Evolutionary conservation across 257 asterid species (phyloP).

Genomic region (Penstemon davidsonii): DNA sequence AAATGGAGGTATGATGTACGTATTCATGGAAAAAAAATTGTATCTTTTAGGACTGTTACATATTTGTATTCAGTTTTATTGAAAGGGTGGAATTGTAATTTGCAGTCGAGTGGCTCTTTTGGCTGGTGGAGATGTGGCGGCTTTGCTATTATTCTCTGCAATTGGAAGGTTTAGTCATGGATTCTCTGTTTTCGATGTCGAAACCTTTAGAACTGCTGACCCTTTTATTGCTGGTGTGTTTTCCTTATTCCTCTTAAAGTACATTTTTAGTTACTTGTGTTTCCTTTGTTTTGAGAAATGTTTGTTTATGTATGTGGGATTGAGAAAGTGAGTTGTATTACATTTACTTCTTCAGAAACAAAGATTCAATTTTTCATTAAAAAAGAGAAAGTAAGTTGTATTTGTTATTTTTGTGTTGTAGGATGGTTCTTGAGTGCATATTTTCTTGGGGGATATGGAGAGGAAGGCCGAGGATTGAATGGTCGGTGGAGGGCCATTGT

Average conservation of each 20-base stretch:
- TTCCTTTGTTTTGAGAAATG: not conserved
- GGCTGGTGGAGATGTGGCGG: conserved; percentile 88
- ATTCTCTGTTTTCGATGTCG: conserved; percentile 65
- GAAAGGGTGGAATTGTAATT: not conserved
- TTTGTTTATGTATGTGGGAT: not conserved
- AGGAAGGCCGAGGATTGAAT: conserved; percentile 83
- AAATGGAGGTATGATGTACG: conserved; percentile 43
- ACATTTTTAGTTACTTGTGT: not conserved
- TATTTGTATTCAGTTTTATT: too few species aligned
- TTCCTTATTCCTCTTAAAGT: not conserved
- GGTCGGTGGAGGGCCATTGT: conserved; percentile 62
- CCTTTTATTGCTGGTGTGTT: conserved; percentile 80
- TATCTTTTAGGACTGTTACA: too few species aligned
- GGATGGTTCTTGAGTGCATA: conserved; percentile 98
- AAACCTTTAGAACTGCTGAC: conserved; percentile 76
- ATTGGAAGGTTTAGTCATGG: conserved; percentile 92
- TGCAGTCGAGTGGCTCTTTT: conserved; percentile 70
- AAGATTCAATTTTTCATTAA: too few species aligned
- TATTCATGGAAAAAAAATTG: too few species aligned
- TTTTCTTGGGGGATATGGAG: conserved; percentile 86
- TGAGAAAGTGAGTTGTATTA: not conserved
- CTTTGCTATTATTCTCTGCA: conserved; percentile 74
- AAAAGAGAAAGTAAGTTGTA: not conserved
- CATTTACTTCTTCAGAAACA: too few species aligned
- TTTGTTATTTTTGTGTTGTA: conserved; percentile 23